Conservation (phyloP, 2,329 filamentous ascomycete species). For the Mycocentrospora acerina region DNA sequence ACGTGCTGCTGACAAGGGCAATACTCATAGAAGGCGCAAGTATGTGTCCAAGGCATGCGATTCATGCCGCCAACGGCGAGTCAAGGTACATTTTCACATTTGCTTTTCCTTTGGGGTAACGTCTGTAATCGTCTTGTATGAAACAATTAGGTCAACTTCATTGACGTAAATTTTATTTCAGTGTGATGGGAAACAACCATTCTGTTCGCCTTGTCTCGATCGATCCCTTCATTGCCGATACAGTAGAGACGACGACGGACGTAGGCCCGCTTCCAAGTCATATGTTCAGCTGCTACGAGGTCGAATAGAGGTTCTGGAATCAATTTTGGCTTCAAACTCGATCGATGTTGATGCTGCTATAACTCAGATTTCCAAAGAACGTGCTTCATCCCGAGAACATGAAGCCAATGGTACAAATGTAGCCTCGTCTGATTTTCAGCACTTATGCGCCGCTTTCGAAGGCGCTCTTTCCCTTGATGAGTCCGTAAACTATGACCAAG, state of each 20-base stretch:
- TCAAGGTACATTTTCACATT: constrained; percentile 35
- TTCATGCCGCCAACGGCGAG: constrained; percentile 40
- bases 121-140: neutral
- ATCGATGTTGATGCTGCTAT: constrained; percentile 34
- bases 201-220: constrained; percentile 35
- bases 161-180: constrained; percentile 9
- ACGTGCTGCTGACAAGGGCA: no score
- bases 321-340: constrained; percentile 27
- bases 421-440: constrained; percentile 3
- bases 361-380: constrained; percentile 3
- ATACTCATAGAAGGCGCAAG: constrained; percentile 47
- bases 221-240: constrained; percentile 34
- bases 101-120: no score
- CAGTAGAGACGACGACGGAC: constrained; percentile 30
- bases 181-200: constrained; percentile 38
- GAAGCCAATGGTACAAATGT: neutral
- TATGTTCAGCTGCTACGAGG: constrained; percentile 40
- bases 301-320: constrained; percentile 36
- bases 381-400: no score
- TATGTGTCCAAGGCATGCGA: constrained; percentile 54
- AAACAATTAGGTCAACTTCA: neutral
- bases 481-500: constrained; percentile 39
- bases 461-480: constrained; percentile 41
- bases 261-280: constrained; percentile 39
- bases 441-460: constrained; percentile 16